Evolutionary conservation across 257 asterid genomes (phyloP), one percentile per base, ranked within the genome.

Genomic region (Solanum pinnatisectum): DNA sequence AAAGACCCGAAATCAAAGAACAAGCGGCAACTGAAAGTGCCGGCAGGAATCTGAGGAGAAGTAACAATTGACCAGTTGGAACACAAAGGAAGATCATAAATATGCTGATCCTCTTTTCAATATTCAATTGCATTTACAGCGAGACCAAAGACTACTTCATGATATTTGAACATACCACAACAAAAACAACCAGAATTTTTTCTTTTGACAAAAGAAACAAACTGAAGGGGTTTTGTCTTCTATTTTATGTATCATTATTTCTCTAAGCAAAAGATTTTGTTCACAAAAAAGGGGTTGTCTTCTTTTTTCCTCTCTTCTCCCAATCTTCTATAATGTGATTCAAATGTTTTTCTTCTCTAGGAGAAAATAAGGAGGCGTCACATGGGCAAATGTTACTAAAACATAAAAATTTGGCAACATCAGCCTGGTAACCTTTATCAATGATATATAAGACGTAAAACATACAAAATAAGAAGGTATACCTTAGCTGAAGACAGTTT

Each of bases 401-500:
- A 79, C 65, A 79, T 79, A 44, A 42, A 78, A 16, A 79, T 2
- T 46, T 30, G 68, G 68, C 7, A 30, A 49, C 18, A 33, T 49
- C 42, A 46, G 20, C 85, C 70, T 30, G 42, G 68, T 81, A 79
- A 81, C 85, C 70, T 46, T 81, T 44, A 52, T 30, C 63, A 46
- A 46, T 42, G 30, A 27, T 49, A 49, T 30, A 30, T 18, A 81
- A 81, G 85, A 81, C 10, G 9, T 30, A 81, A 49, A 49, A 27
- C 68, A 18, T 49, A 56, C 30, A 72, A 85, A 37, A 85, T 63
- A 74, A 84, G 9, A 81, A 88, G 86, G 87, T 78, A 42, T 92
- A 96, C 99, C 98, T 95, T 94, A 68, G 89, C 94, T 36, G 95
- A 92, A 46, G 98, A 94, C 91, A 96, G 89, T 93, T 91, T 96